Conservation (phyloP, 1,284 basidiomycete species). For the Ustilago hordei region DNA sequence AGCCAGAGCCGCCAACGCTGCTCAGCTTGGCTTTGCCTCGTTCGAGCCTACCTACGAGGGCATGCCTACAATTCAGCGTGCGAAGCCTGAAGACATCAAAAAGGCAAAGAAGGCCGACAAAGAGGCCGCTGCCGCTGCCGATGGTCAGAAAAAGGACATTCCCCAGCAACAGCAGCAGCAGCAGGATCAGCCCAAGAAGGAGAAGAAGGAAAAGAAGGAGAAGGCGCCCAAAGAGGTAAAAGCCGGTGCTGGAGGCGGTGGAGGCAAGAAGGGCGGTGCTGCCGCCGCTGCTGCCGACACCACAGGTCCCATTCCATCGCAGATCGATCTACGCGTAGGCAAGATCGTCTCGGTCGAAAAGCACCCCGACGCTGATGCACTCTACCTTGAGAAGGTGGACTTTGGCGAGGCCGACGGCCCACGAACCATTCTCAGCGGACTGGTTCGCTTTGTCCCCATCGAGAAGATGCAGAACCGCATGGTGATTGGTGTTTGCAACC, state of each 20-base stretch:
- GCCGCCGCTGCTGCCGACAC: conserved; percentile 54
- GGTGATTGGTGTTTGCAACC: conserved; percentile 68
- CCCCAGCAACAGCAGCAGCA: conserved; percentile 28
- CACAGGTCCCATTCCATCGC: conserved; percentile 58
- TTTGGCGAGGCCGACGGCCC: conserved; percentile 69
- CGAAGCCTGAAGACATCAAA: conserved; percentile 52
- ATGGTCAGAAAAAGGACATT: conserved; percentile 26
- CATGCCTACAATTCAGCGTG: conserved; percentile 63
- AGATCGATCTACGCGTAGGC: conserved; percentile 67
- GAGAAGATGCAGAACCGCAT: conserved; percentile 67
- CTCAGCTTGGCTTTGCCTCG: conserved; percentile 50
- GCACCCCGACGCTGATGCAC: conserved; percentile 68
- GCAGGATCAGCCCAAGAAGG: conserved; percentile 44
- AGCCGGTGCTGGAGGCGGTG: conserved; percentile 50
- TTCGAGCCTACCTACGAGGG: conserved; percentile 66
- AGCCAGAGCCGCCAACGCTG: conserved; percentile 37
- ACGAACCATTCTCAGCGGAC: conserved; percentile 65
- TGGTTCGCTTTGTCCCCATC: conserved; percentile 68
- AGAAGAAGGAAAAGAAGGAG: conserved; percentile 61
- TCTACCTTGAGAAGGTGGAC: conserved; percentile 69
- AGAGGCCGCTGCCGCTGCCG: conserved; percentile 38
- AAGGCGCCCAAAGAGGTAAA: conserved; percentile 63
- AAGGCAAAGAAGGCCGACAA: conserved; percentile 62
- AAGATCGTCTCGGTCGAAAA: conserved; percentile 65
- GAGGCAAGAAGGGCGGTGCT: conserved; percentile 54